phyloP scores from a whole-genome alignment of 352 stramenopile species.

The Globisporangium nagaii region DNA sequence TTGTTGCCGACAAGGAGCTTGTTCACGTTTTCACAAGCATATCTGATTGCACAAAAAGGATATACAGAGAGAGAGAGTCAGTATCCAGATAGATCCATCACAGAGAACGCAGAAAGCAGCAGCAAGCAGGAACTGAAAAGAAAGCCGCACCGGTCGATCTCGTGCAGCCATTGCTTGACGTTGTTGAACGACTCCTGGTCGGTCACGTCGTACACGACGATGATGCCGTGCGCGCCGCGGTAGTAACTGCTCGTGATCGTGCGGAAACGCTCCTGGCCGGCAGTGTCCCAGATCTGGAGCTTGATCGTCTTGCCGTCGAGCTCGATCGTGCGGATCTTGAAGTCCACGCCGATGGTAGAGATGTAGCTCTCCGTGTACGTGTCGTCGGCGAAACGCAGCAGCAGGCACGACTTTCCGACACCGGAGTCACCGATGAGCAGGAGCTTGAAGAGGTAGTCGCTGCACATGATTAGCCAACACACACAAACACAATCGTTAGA shows the following conservation, averaged over 20 bases:
- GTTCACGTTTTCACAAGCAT: conserved; percentile 95
- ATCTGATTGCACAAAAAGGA: conserved; percentile 42
- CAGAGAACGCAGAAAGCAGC: neutral
- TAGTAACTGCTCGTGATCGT: conserved; percentile 99
- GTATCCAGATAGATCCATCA: neutral
- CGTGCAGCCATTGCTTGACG: conserved; percentile 98
- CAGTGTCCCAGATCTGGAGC: conserved; percentile 99
- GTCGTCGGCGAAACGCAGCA: conserved; percentile 99
- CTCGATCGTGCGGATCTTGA: conserved; percentile 99
- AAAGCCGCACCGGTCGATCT: conserved; percentile 66
- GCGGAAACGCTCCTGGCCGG: conserved; percentile 99
- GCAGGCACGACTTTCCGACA: conserved; percentile 98
- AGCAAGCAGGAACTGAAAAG: neutral
- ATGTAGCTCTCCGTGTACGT: conserved; percentile 99
- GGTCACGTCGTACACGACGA: conserved; percentile 99
- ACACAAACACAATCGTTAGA: conserved; percentile 9
- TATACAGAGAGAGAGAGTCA: neutral
- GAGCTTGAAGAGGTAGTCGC: conserved; percentile 99
- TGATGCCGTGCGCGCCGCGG: conserved; percentile 98
- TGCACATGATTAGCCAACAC: conserved; percentile 19
- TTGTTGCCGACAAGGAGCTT: conserved; percentile 99
- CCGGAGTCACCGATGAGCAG: conserved; percentile 97
- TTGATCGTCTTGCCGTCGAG: conserved; percentile 99
- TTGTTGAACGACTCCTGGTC: conserved; percentile 97
- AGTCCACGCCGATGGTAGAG: conserved; percentile 99